Base-by-base conservation (phyloP, 1,284 basidiomycete genomes). In the Puccinia sorghi region DNA sequence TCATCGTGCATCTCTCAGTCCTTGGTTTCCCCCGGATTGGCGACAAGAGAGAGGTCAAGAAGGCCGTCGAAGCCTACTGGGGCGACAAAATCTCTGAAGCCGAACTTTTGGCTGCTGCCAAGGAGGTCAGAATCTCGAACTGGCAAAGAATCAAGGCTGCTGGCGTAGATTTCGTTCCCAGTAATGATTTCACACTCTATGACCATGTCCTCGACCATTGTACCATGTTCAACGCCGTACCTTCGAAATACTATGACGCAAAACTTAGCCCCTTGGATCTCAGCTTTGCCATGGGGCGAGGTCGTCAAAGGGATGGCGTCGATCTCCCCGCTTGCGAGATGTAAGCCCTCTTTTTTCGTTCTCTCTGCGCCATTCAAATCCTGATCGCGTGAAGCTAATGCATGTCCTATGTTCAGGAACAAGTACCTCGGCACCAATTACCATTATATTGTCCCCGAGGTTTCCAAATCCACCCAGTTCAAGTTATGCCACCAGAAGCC, bases 151-250 rank as follows among this genome's bases (percentile, higher is more conserved):
- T 98, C 87, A 93, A 97, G 88, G 87, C 89, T 80, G 89, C 90
- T 82, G 93, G 93, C 81, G 95, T 99, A 81, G 93, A 97, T 85
- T 88, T 91, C 84, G 88, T 99, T 86, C 94, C 97, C 80, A 97
- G 94, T 84, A 95, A 95, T 84, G 96, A 98, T 85, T 99, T 98
- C 87, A 92, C 96, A 63, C 90, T 99, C 82, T 99, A 99, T 86
- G 97, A 99, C 87, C 94, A 97, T 86, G 93, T 99, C 84, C 91
- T 99, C 83, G 97, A 99, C 87, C 93, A 96, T 87, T 96, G 94
- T 82, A 90, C 91, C 84, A 92, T 93, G 80, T 97, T 99, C 89
- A 97, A 97, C 86, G 94, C 92, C 83, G 93, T 99, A 85, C 97
- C 97, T 82, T 90, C 93, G 86, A 93, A 95, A 83, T 99, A 99